Conservation (phyloP, 2,329 filamentous ascomycete genomes). For the Colletotrichum cordylinicola region DNA sequence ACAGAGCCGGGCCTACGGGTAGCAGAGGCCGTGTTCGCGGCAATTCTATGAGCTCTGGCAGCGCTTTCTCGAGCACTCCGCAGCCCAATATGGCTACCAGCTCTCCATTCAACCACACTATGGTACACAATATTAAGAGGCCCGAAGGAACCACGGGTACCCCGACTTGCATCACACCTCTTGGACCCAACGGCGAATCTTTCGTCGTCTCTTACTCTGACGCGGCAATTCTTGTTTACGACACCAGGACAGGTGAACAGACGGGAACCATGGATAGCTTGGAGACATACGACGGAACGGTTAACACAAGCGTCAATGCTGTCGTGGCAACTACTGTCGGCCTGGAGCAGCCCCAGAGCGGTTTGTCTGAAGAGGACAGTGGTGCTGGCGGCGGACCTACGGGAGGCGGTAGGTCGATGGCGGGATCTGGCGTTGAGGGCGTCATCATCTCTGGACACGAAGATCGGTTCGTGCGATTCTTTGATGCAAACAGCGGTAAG, state of each 20-base stretch:
- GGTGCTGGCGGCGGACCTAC: constrained; percentile 78
- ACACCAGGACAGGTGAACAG: constrained; percentile 90
- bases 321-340: constrained; percentile 87
- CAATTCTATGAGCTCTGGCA: constrained; percentile 94
- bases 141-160: constrained; percentile 70
- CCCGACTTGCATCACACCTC: constrained; percentile 90
- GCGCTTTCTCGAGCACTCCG: constrained; percentile 87
- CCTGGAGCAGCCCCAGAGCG: constrained; percentile 72
- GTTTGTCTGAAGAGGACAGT: constrained; percentile 76
- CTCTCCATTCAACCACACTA: constrained; percentile 85
- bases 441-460: constrained; percentile 97
- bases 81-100: constrained; percentile 86
- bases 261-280: constrained; percentile 91
- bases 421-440: constrained; percentile 84
- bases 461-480: constrained; percentile 95
- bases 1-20: constrained; percentile 60
- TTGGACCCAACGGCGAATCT: constrained; percentile 81
- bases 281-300: constrained; percentile 90
- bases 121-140: constrained; percentile 85
- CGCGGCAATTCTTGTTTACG: constrained; percentile 88
- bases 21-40: constrained; percentile 79
- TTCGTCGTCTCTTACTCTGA: constrained; percentile 96
- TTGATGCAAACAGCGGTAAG: constrained; percentile 98
- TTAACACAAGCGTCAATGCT: constrained; percentile 82
- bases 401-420: constrained; percentile 66